These are phyloP conservation scores for Rossbeevera mucosa DNA, from an alignment of 768 basidiomycete genomes.

Conservation along the genomic window DNA sequence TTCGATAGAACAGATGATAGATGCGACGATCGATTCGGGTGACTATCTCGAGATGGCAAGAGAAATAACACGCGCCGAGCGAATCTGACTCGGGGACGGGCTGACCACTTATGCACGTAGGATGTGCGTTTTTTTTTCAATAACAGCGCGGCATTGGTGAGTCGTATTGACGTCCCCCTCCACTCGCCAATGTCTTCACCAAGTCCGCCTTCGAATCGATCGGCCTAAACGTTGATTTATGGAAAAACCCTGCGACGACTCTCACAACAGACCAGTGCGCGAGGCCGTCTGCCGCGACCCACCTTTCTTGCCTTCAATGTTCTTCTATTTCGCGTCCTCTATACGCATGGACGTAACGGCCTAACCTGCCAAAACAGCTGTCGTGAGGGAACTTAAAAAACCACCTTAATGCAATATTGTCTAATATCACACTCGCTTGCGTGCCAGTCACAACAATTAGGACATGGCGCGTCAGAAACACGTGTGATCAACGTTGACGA, in stretches of 20 bases:
- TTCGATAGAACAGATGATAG: neutral
- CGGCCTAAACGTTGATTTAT: neutral
- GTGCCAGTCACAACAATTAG: neutral
- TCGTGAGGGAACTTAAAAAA: neutral
- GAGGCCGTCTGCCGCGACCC: neutral
- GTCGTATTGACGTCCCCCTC: neutral
- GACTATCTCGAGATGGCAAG: constrained; percentile 1
- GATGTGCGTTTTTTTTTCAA: neutral
- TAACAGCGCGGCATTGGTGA: neutral
- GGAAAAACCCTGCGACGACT: neutral
- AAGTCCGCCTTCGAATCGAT: neutral
- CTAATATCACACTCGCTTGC: neutral
- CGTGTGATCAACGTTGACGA: constrained; percentile 13
- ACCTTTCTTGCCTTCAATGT: neutral
- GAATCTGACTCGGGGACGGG: neutral
- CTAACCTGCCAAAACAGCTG: neutral
- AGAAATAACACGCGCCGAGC: neutral
- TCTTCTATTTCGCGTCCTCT: neutral
- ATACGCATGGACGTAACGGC: neutral
- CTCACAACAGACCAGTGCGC: neutral
- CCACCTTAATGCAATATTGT: neutral
- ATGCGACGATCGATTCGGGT: constrained; percentile 1
- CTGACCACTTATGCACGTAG: neutral
- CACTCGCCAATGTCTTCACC: neutral
- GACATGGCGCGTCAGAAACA: constrained; percentile 12